phyloP scores from a whole-genome alignment of 2,329 filamentous ascomycete genomes.

The Fusarium equiseti region DNA sequence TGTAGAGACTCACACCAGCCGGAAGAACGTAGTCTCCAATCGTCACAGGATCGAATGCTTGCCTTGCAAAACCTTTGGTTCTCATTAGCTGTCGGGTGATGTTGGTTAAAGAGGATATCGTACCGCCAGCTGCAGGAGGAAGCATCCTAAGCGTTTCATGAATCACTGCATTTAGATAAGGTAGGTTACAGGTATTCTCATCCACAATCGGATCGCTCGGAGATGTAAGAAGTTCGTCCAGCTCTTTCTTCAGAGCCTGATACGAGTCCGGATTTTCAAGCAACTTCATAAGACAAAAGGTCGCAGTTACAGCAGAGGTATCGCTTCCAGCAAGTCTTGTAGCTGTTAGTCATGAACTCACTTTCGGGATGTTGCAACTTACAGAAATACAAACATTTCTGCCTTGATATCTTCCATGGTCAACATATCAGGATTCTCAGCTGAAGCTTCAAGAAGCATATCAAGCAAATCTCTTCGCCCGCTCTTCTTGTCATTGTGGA shows the following conservation, averaged over 20 bases:
- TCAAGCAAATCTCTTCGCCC: background rate
- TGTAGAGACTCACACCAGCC: background rate
- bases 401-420: constrained; percentile 1
- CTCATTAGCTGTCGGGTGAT: accelerated
- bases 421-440: background rate
- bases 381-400: constrained; percentile 1
- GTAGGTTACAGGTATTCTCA: background rate
- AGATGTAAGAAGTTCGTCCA: background rate
- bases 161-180: constrained; percentile 1
- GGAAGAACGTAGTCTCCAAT: background rate
- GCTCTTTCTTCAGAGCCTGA: background rate
- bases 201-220: background rate
- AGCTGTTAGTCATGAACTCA: background rate
- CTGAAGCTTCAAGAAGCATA: constrained; percentile 2
- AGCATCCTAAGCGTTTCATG: background rate
- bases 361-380: background rate
- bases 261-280: background rate
- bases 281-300: constrained; percentile 1
- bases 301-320: background rate
- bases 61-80: background rate
- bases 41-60: background rate
- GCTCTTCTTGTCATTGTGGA: background rate
- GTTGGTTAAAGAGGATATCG: background rate
- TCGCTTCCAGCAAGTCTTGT: background rate
- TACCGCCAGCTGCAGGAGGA: constrained; percentile 1